Base-by-base conservation (phyloP, 257 asterid genomes). In the Mentha longifolia region DNA sequence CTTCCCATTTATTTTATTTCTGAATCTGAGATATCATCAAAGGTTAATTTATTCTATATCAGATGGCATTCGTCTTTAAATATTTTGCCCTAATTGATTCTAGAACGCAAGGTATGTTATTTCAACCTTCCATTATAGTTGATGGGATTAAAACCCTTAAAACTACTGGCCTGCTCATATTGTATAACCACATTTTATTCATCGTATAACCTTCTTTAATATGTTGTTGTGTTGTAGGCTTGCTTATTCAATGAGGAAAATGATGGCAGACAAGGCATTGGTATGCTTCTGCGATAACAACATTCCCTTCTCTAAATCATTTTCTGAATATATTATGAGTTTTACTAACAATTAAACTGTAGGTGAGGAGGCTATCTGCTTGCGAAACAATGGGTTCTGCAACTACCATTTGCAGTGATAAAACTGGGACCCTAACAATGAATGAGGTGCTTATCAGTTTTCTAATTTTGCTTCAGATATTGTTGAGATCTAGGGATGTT, bases 341-440 rank as follows among this genome's bases (percentile, higher is more conserved):
- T 43, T 33, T 68, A 46, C 47, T 70, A 49, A 62, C 19, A 46
- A 59, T 77, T 50, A 39, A 68, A 62, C 39, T 82, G 75, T 81
- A 95, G 99, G 99, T 95, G 49, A 86, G 99, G 85, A 87, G 99
- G 85, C 85, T 95, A 63, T 95, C 99, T 59, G 99, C 99, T 62
- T 95, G 98, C 78, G 99, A 95, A 71, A 95, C 99, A 25, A 95
- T 95, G 98, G 99, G 99, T 20, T 92, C 98, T 67, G 99, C 99
- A 12, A 95, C 98, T 57, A 95, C 99, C 65, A 95, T 95, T 79
- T 95, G 98, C 83, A 92, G 97, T 79, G 98, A 95, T 69, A 95
- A 95, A 85, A 95, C 99, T 55, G 99, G 99, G 69, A 95, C 98
- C 54, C 83, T 95, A 75, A 95, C 99, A 55, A 80, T 92, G 55